phyloP scores from a whole-genome alignment of 306 rosid genomes.

The Dicorynia guianensis region DNA sequence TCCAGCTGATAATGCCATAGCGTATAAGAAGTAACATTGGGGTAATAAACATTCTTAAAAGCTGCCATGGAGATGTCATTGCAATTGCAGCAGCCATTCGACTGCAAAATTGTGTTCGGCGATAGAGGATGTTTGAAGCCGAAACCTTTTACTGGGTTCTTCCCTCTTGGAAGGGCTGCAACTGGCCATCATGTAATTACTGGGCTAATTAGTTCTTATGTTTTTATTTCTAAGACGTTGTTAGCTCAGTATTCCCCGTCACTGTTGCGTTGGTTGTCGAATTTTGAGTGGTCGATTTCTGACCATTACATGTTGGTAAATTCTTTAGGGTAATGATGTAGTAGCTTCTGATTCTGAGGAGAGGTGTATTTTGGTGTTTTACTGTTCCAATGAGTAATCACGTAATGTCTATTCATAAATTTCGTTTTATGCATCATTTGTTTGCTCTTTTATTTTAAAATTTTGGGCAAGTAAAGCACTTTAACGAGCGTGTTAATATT shows the following conservation, averaged over 20 bases:
- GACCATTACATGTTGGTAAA: not conserved
- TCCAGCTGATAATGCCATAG: conserved; percentile 24
- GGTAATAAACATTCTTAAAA: not conserved
- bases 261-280: not conserved
- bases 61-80: conserved; percentile 58
- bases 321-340: not conserved
- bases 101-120: conserved; percentile 50
- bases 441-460: not conserved
- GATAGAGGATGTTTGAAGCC: conserved; percentile 50
- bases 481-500: not conserved
- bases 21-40: conserved; percentile 16
- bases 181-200: conserved; percentile 46
- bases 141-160: conserved; percentile 51
- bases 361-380: not conserved
- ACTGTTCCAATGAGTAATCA: not conserved
- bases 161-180: conserved; percentile 45
- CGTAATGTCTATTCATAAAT: conserved; percentile 1
- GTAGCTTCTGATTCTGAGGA: not conserved
- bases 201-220: not conserved
- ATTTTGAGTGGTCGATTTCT: not conserved
- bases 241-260: not conserved
- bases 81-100: conserved; percentile 51
- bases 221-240: not conserved
- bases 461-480: not conserved
- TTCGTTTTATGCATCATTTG: conserved; percentile 30